Percentiles rank a stretch among this genome's conserved stretches.
These are phyloP conservation scores for Pseudogymnoascus sp. DNA, from an alignment of 2,329 filamentous ascomycete genomes.

Conservation along the genomic window DNA sequence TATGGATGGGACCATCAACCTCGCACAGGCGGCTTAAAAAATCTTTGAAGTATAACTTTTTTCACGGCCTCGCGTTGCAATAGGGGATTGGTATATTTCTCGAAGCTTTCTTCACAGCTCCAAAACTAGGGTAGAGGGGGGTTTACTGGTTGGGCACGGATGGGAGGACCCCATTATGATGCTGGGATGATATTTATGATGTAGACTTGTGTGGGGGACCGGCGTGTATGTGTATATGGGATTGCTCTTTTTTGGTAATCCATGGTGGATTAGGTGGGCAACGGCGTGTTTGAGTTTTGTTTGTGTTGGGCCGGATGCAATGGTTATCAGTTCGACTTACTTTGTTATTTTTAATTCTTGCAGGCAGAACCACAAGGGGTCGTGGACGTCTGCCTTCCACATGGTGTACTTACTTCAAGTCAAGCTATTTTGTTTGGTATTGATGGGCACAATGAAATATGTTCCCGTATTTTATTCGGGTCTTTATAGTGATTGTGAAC, in stretches of 20 bases:
- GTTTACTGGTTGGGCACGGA: constrained; percentile 5
- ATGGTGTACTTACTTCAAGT: not conserved
- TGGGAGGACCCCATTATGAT: constrained; percentile 8
- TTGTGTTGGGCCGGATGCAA: constrained; percentile 4
- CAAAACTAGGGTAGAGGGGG: constrained; percentile 5
- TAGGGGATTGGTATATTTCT: not conserved
- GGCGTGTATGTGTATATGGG: constrained; percentile 9
- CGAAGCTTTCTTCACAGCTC: not conserved
- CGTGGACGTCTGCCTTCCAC: not conserved
- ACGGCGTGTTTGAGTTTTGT: not conserved
- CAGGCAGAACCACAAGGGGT: not conserved
- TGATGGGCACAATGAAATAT: not conserved
- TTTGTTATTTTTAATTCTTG: constrained; percentile 3
- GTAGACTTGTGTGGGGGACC: constrained; percentile 2
- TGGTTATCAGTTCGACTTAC: constrained; percentile 1
- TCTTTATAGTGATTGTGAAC: not conserved
- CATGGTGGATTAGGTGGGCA: constrained; percentile 8
- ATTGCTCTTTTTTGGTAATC: constrained; percentile 7
- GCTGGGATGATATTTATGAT: constrained; percentile 9
- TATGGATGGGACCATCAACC: constrained; percentile 9
- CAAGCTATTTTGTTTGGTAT: constrained; percentile 1
- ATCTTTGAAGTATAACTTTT: not conserved
- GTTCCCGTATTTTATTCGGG: not conserved
- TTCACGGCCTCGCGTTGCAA: constrained; percentile 3
- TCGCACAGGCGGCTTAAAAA: constrained; percentile 8